Evolutionary conservation across 768 basidiomycete species (phyloP).

Genomic region (Postia placenta): DNA sequence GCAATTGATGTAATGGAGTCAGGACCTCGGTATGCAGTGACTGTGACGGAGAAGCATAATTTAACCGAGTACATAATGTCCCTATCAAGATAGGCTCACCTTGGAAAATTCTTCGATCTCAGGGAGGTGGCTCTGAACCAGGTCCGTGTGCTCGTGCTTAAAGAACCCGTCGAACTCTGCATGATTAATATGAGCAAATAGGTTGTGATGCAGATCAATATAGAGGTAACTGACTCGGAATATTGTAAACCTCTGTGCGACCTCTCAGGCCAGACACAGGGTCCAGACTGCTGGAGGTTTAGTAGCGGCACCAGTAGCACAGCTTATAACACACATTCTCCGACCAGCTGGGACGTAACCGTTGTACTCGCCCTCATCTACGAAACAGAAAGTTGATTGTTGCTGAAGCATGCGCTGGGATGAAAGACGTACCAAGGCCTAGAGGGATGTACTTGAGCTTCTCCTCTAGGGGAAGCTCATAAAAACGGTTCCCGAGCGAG

Average conservation of each 20-base stretch:
- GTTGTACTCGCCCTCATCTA: constrained; percentile 40
- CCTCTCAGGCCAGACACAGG: constrained; percentile 32
- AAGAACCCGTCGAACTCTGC: constrained; percentile 40
- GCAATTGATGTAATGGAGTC: constrained; percentile 38
- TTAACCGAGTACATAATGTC: background rate
- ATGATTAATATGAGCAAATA: background rate
- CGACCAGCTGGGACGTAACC: constrained; percentile 42
- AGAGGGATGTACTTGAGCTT: constrained; percentile 38
- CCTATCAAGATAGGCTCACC: constrained; percentile 14
- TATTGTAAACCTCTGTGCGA: constrained; percentile 44
- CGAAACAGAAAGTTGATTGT: background rate
- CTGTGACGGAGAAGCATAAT: constrained; percentile 10
- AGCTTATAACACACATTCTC: constrained; percentile 23
- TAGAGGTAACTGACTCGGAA: constrained; percentile 30
- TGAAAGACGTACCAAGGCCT: constrained; percentile 22
- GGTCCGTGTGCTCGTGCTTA: constrained; percentile 33
- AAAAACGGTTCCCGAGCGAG: constrained; percentile 38
- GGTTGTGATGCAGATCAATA: background rate
- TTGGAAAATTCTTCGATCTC: constrained; percentile 42
- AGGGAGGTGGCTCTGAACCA: constrained; percentile 29
- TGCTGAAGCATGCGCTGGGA: background rate
- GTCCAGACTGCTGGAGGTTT: constrained; percentile 23
- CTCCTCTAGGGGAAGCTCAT: constrained; percentile 44
- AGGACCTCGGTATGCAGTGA: constrained; percentile 39
- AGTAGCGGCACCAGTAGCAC: background rate